These are phyloP conservation scores for Fusarium goolgardi DNA, from an alignment of 2,329 filamentous ascomycete species.

Conservation along the genomic window DNA sequence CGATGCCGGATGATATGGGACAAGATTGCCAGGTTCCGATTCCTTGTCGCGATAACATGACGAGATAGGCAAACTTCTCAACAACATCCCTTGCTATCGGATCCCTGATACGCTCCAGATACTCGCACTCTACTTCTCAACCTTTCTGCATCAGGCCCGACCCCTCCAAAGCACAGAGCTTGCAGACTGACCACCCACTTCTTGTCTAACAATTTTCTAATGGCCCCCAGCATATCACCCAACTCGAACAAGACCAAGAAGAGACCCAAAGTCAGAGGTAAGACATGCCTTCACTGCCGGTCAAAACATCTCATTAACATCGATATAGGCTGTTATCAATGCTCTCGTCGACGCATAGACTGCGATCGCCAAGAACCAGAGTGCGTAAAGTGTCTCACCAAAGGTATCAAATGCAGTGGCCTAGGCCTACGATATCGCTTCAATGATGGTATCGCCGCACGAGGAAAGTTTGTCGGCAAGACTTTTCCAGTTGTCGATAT, in stretches of 20 bases:
- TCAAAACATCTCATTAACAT: neutral
- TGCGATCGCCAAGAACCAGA: constrained; percentile 39
- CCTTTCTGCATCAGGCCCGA: neutral
- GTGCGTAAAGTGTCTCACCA: constrained; percentile 39
- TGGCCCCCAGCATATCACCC: neutral
- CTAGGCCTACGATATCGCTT: constrained; percentile 40
- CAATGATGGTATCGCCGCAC: constrained; percentile 41
- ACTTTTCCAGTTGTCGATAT: constrained; percentile 22
- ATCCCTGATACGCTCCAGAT: neutral
- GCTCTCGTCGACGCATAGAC: constrained; percentile 43
- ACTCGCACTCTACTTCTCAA: neutral
- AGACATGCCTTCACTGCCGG: neutral
- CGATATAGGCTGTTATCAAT: constrained; percentile 37
- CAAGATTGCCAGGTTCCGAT: neutral
- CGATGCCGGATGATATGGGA: neutral
- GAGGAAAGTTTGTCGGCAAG: constrained; percentile 40
- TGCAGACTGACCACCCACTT: too few relatives aligned
- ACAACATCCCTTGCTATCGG: too few relatives aligned
- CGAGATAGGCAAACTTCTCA: neutral
- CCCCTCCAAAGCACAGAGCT: neutral
- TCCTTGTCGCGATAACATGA: constrained; percentile 4
- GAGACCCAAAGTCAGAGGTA: constrained; percentile 37
- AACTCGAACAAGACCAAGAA: constrained; percentile 24
- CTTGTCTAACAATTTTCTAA: neutral
- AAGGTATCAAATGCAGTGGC: constrained; percentile 40